A percentile compares a stretch with the other conserved stretches of the same genome.
Evolutionary conservation across 73 alveolate genomes (phyloP).

Genomic region (Tetrahymena borealis): DNA sequence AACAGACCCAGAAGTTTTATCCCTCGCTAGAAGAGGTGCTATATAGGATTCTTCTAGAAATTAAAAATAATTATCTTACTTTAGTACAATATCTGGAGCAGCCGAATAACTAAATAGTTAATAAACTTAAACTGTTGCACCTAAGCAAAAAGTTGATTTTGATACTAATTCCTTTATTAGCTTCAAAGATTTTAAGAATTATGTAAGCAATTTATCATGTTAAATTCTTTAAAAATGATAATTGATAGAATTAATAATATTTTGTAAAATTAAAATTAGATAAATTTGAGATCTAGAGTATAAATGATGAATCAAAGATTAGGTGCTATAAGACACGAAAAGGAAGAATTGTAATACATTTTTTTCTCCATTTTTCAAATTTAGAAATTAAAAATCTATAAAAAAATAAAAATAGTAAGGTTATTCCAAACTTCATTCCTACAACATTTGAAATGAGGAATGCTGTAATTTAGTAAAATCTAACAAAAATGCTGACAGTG

Average conservation of each 20-base stretch:
- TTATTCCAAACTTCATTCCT: neutral
- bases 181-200: neutral
- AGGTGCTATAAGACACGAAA: neutral
- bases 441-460: neutral
- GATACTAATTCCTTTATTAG: neutral
- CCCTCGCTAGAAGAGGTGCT: neutral
- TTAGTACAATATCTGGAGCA: neutral
- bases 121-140: neutral
- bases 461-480: neutral
- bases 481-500: neutral
- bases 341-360: neutral
- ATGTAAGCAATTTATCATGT: no score
- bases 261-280: neutral
- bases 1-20: neutral
- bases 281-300: neutral
- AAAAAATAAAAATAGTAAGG: neutral
- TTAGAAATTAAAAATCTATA: neutral
- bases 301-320: neutral
- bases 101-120: neutral
- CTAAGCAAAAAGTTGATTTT: neutral
- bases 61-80: neutral
- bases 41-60: no score
- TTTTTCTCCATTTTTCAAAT: no score
- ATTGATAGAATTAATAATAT: neutral
- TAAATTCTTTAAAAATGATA: neutral